These are phyloP conservation scores for Yamadazyma sp. DNA, from an alignment of 805 yeast species.

Conservation along the genomic window DNA sequence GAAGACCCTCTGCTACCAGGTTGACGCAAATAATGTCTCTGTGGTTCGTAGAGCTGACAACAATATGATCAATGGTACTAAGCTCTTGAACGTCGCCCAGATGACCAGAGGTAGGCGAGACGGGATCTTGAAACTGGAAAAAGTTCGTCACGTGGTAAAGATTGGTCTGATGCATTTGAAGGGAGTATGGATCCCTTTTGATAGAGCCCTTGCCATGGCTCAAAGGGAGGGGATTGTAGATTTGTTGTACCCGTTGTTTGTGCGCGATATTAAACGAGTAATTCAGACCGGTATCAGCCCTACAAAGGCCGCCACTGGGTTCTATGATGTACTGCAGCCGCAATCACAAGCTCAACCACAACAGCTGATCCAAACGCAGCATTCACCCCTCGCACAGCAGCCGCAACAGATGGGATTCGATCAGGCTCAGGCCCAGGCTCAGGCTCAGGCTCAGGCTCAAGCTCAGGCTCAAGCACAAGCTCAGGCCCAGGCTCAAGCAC, in stretches of 20 bases:
- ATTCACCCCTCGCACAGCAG: background rate
- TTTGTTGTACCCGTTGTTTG: conserved; percentile 65
- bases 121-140: conserved; percentile 77
- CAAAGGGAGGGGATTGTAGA: conserved; percentile 75
- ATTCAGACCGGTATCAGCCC: conserved; percentile 48
- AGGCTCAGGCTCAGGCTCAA: conserved; percentile 8
- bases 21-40: conserved; percentile 75
- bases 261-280: conserved; percentile 65
- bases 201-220: conserved; percentile 78
- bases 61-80: conserved; percentile 84
- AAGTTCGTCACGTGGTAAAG: conserved; percentile 75
- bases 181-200: conserved; percentile 91
- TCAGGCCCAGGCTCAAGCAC: conserved; percentile 8
- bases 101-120: conserved; percentile 88
- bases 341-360: conserved; percentile 3
- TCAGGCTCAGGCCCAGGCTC: conserved; percentile 11
- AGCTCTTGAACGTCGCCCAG: conserved; percentile 77
- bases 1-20: conserved; percentile 80
- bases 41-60: conserved; percentile 85
- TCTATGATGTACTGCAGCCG: conserved; percentile 13
- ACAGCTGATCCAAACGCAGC: conserved; percentile 7
- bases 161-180: conserved; percentile 85
- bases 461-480: conserved; percentile 11
- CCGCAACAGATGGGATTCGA: conserved; percentile 15
- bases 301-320: conserved; percentile 17